Conservation (phyloP, 495 filamentous ascomycete genomes). For the Xylaria acuta region DNA sequence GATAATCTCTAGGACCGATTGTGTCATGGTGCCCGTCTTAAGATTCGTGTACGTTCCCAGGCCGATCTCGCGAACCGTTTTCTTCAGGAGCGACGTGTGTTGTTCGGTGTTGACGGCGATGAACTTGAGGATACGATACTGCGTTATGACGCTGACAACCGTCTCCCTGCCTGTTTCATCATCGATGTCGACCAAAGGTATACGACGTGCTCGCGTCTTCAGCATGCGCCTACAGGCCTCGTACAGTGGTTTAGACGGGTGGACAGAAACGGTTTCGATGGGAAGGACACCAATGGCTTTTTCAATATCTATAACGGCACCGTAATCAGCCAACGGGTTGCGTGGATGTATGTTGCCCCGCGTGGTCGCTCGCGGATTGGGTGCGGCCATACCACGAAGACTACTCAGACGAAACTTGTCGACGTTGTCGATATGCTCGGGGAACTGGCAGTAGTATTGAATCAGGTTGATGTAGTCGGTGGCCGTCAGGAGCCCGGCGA, state of each 20-base stretch:
- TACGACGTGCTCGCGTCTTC: slow-evolving; percentile 87
- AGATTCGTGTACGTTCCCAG: slow-evolving; percentile 85
- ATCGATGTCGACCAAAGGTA: slow-evolving; percentile 92
- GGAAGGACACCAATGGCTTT: slow-evolving; percentile 88
- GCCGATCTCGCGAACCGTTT: slow-evolving; percentile 82
- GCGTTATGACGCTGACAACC: slow-evolving; percentile 95
- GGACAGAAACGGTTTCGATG: slow-evolving; percentile 93
- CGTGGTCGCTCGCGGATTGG: background rate
- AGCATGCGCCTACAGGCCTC: slow-evolving; percentile 96
- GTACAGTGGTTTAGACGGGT: slow-evolving; percentile 87
- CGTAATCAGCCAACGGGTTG: slow-evolving; percentile 4
- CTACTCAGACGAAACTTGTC: slow-evolving; percentile 95
- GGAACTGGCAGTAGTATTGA: slow-evolving; percentile 99
- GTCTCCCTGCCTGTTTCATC: slow-evolving; percentile 92
- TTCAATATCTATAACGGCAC: slow-evolving; percentile 77
- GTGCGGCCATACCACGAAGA: slow-evolving; percentile 72
- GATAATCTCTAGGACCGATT: slow-evolving; percentile 93
- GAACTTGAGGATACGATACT: slow-evolving; percentile 98
- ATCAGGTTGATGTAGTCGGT: slow-evolving; percentile 99
- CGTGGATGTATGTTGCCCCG: background rate
- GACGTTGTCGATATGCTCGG: slow-evolving; percentile 83
- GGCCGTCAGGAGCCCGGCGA: slow-evolving; percentile 92
- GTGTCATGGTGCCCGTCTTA: slow-evolving; percentile 86
- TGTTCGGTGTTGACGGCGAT: slow-evolving; percentile 93
- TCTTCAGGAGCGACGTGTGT: slow-evolving; percentile 87